Conservation (phyloP, 345 rosid species). For the Salix suchowensis region DNA sequence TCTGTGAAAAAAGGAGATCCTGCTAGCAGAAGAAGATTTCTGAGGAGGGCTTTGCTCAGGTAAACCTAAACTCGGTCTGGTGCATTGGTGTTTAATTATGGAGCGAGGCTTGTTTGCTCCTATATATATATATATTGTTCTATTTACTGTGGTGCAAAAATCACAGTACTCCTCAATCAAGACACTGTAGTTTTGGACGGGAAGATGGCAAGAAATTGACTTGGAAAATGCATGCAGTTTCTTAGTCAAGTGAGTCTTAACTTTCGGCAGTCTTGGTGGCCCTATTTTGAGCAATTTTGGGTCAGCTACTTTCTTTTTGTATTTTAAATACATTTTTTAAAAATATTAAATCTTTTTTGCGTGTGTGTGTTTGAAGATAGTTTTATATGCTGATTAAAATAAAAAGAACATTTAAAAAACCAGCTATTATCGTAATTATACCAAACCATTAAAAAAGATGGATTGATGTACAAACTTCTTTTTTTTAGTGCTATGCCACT, state of each 20-base stretch:
- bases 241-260: not conserved
- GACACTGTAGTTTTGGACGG: not conserved
- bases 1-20: not conserved
- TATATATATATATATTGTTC: not conserved
- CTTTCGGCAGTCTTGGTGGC: conserved; percentile 16
- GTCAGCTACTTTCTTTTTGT: not conserved
- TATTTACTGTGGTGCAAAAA: not conserved
- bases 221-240: not conserved
- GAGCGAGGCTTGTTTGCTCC: not conserved
- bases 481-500: not conserved
- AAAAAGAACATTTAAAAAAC: no score
- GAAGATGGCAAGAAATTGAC: not conserved
- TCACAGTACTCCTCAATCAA: not conserved
- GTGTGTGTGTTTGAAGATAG: no score
- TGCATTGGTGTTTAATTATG: not conserved
- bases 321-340: no score
- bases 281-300: conserved; percentile 3
- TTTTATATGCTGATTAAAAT: no score
- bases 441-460: not conserved
- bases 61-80: not conserved
- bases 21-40: not conserved
- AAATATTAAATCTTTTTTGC: no score
- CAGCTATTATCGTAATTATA: no score
- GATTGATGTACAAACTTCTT: not conserved
- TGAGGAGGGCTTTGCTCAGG: not conserved